Conservation (phyloP, 2,329 filamentous ascomycete genomes). For the Blastomyces parvus region DNA sequence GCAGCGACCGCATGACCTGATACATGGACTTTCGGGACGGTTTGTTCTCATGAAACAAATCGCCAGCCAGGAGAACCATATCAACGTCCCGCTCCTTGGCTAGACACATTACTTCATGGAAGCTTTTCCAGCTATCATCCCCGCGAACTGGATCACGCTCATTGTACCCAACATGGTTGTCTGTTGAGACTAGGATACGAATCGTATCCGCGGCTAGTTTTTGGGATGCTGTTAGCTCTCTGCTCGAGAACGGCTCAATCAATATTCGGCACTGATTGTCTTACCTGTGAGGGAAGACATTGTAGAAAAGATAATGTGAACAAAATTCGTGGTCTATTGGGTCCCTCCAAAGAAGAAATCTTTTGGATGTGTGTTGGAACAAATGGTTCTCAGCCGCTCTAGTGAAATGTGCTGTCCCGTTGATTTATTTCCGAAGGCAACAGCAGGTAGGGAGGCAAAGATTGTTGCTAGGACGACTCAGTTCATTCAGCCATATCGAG, state of each 20-base stretch:
- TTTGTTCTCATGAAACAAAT: slow-evolving; percentile 97
- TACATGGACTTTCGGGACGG: slow-evolving; percentile 93
- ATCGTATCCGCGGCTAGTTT: slow-evolving; percentile 65
- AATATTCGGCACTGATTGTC: not conserved
- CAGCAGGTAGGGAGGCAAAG: not conserved
- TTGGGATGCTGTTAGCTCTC: not conserved
- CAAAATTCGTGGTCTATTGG: not conserved
- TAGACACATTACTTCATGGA: slow-evolving; percentile 88
- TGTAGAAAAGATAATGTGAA: slow-evolving; percentile 1
- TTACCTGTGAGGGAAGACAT: slow-evolving; percentile 26
- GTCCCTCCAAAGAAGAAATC: not conserved
- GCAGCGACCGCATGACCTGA: slow-evolving; percentile 89
- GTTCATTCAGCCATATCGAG: not conserved
- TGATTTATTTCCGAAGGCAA: not conserved
- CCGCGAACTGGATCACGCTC: slow-evolving; percentile 91
- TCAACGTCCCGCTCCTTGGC: slow-evolving; percentile 85
- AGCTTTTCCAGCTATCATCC: slow-evolving; percentile 92
- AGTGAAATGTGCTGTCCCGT: not conserved
- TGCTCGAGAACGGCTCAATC: not conserved
- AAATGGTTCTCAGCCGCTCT: not conserved
- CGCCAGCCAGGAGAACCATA: slow-evolving; percentile 90
- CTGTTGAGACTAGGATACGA: slow-evolving; percentile 84
- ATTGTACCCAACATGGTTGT: slow-evolving; percentile 95
- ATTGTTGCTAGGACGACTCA: not conserved
- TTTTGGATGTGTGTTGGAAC: not conserved